Evolutionary conservation across 345 rosid species (phyloP).

Genomic region (Populus tremula): DNA sequence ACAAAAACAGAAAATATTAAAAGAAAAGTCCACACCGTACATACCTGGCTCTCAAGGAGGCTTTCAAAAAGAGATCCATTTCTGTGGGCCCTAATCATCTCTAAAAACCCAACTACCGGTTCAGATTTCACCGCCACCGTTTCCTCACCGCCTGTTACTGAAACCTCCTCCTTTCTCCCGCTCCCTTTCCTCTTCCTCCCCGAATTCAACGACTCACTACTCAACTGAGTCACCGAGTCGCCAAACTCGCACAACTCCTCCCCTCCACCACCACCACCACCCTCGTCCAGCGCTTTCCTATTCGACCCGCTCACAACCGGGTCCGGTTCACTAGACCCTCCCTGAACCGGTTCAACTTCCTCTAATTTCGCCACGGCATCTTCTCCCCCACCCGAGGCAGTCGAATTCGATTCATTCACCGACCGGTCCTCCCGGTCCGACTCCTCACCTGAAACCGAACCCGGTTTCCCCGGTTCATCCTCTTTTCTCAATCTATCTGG

Average conservation of each 20-base stretch:
- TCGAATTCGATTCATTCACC: conserved; percentile 80
- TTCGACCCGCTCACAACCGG: conserved; percentile 32
- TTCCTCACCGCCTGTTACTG: conserved; percentile 19
- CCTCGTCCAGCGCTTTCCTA: conserved; percentile 24
- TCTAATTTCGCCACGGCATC: conserved; percentile 7
- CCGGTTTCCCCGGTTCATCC: conserved; percentile 8
- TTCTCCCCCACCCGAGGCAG: conserved; percentile 38
- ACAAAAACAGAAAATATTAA: not conserved
- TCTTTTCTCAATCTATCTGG: conserved; percentile 31
- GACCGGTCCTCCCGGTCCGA: conserved; percentile 62
- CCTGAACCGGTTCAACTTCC: conserved; percentile 18
- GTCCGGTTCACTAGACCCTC: conserved; percentile 30
- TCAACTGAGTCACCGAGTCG: conserved; percentile 50
- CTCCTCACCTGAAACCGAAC: conserved; percentile 39
- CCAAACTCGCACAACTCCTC: conserved; percentile 35
- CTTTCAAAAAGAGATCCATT: conserved; percentile 53
- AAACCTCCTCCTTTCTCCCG: conserved; percentile 23
- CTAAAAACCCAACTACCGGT: conserved; percentile 48
- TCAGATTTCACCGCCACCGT: conserved; percentile 45
- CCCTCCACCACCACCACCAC: not conserved
- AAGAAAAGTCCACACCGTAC: not conserved
- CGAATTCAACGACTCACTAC: conserved; percentile 8
- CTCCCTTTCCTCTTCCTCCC: conserved; percentile 31
- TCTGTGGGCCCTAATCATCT: conserved; percentile 55
- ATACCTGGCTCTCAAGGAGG: conserved; percentile 59